Base-by-base conservation (phyloP, 805 yeast species). In the Henningerozyma blattae region DNA sequence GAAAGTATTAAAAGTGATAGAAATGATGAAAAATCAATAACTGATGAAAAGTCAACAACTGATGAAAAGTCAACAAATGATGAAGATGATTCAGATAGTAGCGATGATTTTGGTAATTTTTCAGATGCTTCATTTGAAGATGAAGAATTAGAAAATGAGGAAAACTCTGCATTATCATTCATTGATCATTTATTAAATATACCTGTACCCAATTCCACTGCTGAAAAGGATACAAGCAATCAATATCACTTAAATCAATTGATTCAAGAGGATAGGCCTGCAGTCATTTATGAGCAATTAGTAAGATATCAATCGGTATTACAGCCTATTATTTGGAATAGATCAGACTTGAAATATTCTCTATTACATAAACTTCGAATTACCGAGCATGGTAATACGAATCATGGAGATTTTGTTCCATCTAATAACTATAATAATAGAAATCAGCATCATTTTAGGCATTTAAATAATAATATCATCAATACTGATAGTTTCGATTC, bases 91-190 rank as follows among this genome's bases (percentile, higher is more conserved):
- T 24, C 27, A 30, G 39, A 35, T 30, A 48, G 46, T 22, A 47
- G 50, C 17, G 59, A 54, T 30, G 59, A 52, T 37, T 56, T 54
- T 38, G 61, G 59, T n/a, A 53, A 47, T 30, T 56, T 56, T 32
- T 54, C 57, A 15, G 59, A 54, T 40, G 58, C 54, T 2, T 47
- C 57, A 7, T 33, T 46, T 33, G 54, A 46, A 22, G 36, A 37
- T 8, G 46, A 38, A 4, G 27, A 15, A 7, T 8, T 28, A 13
- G 29, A 15, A 27, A 25, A 28, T 16, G 28, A 29, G n/a, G n/a
- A n/a, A n/a, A n/a, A n/a, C n/a, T n/a, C n/a, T n/a, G n/a, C n/a
- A n/a, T n/a, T n/a, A n/a, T n/a, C n/a, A n/a, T n/a, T n/a, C n/a
- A n/a, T n/a, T n/a, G n/a, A n/a, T n/a, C n/a, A n/a, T n/a, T n/a